phyloP scores from a whole-genome alignment of 1,139 yeast genomes.

The Saccharomyces pastorianus region DNA sequence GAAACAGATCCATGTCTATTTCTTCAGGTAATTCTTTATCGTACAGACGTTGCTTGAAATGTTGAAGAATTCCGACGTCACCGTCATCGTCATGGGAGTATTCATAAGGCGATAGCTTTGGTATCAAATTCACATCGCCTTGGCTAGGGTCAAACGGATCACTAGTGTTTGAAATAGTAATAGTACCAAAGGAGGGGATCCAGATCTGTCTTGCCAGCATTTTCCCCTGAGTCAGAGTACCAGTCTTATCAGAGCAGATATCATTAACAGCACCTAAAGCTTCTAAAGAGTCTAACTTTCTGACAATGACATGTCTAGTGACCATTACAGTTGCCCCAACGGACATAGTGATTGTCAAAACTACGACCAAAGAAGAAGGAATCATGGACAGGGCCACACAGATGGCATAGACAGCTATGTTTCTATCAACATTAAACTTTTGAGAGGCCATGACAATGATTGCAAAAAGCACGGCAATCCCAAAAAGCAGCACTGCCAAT shows the following conservation, averaged over 20 bases:
- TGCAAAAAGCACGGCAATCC: conserved; percentile 80
- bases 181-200: conserved; percentile 72
- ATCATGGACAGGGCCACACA: conserved; percentile 97
- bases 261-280: conserved; percentile 94
- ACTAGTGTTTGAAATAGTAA: conserved; percentile 48
- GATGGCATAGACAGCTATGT: conserved; percentile 93
- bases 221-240: conserved; percentile 89
- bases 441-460: conserved; percentile 77
- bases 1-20: conserved; percentile 38
- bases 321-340: conserved; percentile 96
- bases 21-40: conserved; percentile 36
- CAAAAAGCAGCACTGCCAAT: conserved; percentile 76
- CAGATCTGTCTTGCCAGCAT: conserved; percentile 88
- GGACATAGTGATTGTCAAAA: conserved; percentile 93
- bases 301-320: conserved; percentile 81
- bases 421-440: conserved; percentile 83
- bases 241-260: conserved; percentile 92
- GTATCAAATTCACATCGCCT: conserved; percentile 45
- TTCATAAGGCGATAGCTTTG: conserved; percentile 39
- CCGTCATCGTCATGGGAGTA: conserved; percentile 46
- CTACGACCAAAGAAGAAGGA: conserved; percentile 95
- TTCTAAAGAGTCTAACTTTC: conserved; percentile 88
- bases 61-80: conserved; percentile 37
- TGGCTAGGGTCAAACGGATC: conserved; percentile 68
- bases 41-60: conserved; percentile 39